Evolutionary conservation across 176 grass and related monocot species (phyloP), one percentile per base, ranked within the genome.

Genomic region (barley (Hordeum vulgare)): DNA sequence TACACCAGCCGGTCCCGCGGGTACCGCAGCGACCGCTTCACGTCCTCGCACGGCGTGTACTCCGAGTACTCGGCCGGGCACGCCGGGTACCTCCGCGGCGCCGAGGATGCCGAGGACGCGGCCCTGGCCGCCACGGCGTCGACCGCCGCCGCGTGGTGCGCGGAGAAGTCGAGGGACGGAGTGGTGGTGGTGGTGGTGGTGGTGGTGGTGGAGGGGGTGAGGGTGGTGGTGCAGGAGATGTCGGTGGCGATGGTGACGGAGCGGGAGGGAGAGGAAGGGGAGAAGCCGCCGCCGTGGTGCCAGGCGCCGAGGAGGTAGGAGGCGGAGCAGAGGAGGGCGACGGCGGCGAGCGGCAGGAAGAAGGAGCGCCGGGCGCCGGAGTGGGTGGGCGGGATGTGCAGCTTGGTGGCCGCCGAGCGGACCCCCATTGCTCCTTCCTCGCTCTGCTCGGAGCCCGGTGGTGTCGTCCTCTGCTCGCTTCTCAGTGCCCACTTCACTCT

Each of bases 31-130:
- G 96, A 95, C 76, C 93, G 82, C 79, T 76, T 87, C 74, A 90
- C 86, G 80, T 95, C 96, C 87, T 98, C 93, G 72, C 96, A 98
- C 62, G 93, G 96, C 35, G 96, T 98, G 85, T 98, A 98, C 89
- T 98, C 96, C 0, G 96, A 93, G 86, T 86, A 98, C 86, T 83
- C 90, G 75, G 41, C 66, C 17, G 86, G 25, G 79, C 96, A 98
- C 14, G 89, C 70, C 27, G 35, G 72, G 77, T 90, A 93, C 45
- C 71, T 45, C 62, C 65, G 81, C 74, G 47, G 21, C 45, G 81
- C 49, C 11, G 87, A 33, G 40, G 63, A 24, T 11, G 85, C 29
- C 14, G 78, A n/a, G 6, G 45, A 29, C 15, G 41, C 1, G 12
- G 17, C 75, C 42, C 5, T 4, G 42, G 71, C 10, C 9, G 35